Conservation (phyloP, 164 flowering plant genomes). For the Magnolia officinalis region DNA sequence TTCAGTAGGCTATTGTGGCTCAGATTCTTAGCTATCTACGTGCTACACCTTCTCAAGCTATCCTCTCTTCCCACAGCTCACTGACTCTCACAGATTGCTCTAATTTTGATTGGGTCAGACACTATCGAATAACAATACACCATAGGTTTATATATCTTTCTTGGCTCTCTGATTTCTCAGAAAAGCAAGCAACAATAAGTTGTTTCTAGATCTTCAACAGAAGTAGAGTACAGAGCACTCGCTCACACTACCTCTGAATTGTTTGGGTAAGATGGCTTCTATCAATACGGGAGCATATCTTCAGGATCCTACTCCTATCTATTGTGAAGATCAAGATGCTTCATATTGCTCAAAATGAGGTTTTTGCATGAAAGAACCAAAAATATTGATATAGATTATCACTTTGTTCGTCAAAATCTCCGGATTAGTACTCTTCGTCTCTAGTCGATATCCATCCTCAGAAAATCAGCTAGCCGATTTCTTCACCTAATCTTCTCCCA, state of each 20-base stretch:
- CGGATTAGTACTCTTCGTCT: too few species aligned
- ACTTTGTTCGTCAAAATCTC: too few species aligned
- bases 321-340: too few species aligned
- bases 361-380: too few species aligned
- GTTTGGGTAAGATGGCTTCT: not conserved
- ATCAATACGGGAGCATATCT: not conserved
- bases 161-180: not conserved
- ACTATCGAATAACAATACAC: not conserved
- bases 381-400: too few species aligned
- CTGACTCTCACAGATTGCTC: not conserved
- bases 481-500: too few species aligned
- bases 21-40: not conserved
- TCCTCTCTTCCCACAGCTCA: not conserved
- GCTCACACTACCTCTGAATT: not conserved
- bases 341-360: too few species aligned
- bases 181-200: not conserved
- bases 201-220: not conserved
- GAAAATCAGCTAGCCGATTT: too few species aligned
- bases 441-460: too few species aligned
- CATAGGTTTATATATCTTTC: not conserved
- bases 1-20: too few species aligned
- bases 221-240: not conserved
- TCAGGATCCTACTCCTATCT: too few species aligned
- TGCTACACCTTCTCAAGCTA: not conserved
- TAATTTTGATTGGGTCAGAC: not conserved